Evolutionary conservation across 768 basidiomycete species (phyloP).

Genomic region (Heimioporus sp.): DNA sequence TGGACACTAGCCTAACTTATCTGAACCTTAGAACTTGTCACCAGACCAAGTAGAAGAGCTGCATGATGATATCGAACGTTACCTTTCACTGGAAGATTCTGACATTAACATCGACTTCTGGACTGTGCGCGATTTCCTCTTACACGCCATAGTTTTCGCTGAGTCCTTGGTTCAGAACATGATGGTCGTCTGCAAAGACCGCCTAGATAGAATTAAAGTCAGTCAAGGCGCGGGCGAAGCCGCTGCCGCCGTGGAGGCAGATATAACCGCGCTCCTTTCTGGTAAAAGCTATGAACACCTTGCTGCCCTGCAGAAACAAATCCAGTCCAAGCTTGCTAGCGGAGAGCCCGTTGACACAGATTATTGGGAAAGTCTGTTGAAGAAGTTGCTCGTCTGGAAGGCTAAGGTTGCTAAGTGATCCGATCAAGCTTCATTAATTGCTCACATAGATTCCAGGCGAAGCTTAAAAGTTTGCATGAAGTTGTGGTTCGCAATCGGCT

Average conservation of each 20-base stretch:
- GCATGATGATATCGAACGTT: slow-evolving; percentile 91
- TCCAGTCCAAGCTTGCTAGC: slow-evolving; percentile 84
- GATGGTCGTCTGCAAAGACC: slow-evolving; percentile 95
- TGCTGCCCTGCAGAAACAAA: slow-evolving; percentile 74
- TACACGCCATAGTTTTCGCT: not conserved
- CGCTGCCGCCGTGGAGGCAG: slow-evolving; percentile 77
- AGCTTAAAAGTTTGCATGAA: slow-evolving; percentile 89
- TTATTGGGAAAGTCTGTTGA: slow-evolving; percentile 93
- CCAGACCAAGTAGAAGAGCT: slow-evolving; percentile 88
- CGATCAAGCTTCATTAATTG: not conserved
- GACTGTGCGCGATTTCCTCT: slow-evolving; percentile 58
- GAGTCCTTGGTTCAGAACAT: slow-evolving; percentile 62
- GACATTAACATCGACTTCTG: slow-evolving; percentile 94
- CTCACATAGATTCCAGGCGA: slow-evolving; percentile 56
- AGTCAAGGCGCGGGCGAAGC: slow-evolving; percentile 64
- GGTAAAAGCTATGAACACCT: slow-evolving; percentile 89
- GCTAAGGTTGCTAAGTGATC: slow-evolving; percentile 63
- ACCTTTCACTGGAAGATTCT: slow-evolving; percentile 80
- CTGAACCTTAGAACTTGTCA: slow-evolving; percentile 66
- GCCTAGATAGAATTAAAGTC: slow-evolving; percentile 70
- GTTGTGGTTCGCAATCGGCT: slow-evolving; percentile 95
- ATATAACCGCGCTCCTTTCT: slow-evolving; percentile 76
- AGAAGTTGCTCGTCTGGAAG: slow-evolving; percentile 94
- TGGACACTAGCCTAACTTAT: slow-evolving; percentile 1
- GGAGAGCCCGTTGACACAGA: slow-evolving; percentile 96